Base-by-base conservation (phyloP, 768 basidiomycete genomes). In the Termitomyces titanicus region DNA sequence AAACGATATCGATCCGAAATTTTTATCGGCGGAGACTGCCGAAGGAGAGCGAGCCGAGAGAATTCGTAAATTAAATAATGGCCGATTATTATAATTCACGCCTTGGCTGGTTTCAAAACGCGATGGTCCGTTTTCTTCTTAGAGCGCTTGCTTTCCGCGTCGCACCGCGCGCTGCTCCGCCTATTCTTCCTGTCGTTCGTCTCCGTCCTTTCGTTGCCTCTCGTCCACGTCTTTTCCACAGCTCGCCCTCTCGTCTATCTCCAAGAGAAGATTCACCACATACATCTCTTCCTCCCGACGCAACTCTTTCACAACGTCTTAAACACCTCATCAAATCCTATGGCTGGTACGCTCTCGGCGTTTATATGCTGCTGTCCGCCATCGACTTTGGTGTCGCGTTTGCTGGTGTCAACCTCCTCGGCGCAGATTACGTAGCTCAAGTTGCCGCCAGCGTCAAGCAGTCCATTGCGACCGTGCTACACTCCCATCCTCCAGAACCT, bases 331-430 rank as follows among this genome's bases (percentile, higher is more conserved):
- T 94, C 56, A 94, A 89, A 67, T 82, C 89, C 4, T 97, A 98
- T 68, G 96, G 96, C 29, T 94, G 92, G 91, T 96, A 95, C 67
- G 94, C 97, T 18, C 79, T 98, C 27, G 94, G 90, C 31, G 86
- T 98, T 24, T 99, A 99, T 75, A 42, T 87, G 58, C 66, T 86
- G 47, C 67, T 98, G 52, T 81, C 82, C 39, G 74, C 77, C 7
- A 65, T 94, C 66, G 97, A 99, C 69, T 94, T 98, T 67, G 74
- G 82, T 34, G 77, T 97, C 63, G 85, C 90, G 0, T 97, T 97
- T 67, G 80, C 85, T 45, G 85, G 85, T 49, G 84, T 99, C 66
- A 88, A 92, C 62, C 75, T 93, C 40, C 75, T 97, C 33, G 97
- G 97, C 43, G 93, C 94, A 2, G 94, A 98, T 46, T 85, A 92